Percentiles rank a stretch among this genome's conserved stretches.
Evolutionary conservation across 139 green algal genomes (phyloP).

Genomic region (Micractinium conductrix): DNA sequence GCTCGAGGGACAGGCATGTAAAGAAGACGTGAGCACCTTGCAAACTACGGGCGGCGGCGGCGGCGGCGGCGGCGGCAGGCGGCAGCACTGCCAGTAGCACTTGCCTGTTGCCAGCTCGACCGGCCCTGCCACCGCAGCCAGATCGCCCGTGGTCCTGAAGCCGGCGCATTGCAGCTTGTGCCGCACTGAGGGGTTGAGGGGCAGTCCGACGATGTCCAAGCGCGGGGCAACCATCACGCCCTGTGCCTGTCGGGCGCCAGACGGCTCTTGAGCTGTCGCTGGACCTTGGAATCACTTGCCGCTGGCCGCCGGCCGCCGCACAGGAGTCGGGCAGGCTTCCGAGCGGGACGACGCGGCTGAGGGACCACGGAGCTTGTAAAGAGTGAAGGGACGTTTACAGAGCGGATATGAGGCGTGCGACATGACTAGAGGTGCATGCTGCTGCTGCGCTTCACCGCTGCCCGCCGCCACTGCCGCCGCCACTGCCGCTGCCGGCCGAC

Average conservation of each 20-base stretch:
- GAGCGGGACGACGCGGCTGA: too few species aligned
- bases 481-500: too few species aligned
- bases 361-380: too few species aligned
- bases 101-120: constrained; percentile 51
- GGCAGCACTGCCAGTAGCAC: neutral
- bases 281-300: too few species aligned
- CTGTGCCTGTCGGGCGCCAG: neutral
- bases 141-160: constrained; percentile 47
- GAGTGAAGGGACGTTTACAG: too few species aligned
- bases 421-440: too few species aligned
- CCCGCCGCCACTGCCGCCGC: too few species aligned
- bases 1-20: neutral
- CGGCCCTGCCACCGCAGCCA: constrained; percentile 33
- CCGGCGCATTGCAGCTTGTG: constrained; percentile 47
- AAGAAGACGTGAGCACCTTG: neutral
- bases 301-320: too few species aligned
- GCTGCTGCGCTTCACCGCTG: too few species aligned
- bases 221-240: neutral
- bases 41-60: neutral
- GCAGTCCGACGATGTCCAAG: constrained; percentile 34
- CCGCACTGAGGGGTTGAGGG: constrained; percentile 42
- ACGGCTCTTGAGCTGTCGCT: too few species aligned
- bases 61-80: neutral
- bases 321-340: too few species aligned
- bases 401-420: too few species aligned